Conservation (phyloP, 2,329 filamentous ascomycete species). For the Fusarium sp. region DNA sequence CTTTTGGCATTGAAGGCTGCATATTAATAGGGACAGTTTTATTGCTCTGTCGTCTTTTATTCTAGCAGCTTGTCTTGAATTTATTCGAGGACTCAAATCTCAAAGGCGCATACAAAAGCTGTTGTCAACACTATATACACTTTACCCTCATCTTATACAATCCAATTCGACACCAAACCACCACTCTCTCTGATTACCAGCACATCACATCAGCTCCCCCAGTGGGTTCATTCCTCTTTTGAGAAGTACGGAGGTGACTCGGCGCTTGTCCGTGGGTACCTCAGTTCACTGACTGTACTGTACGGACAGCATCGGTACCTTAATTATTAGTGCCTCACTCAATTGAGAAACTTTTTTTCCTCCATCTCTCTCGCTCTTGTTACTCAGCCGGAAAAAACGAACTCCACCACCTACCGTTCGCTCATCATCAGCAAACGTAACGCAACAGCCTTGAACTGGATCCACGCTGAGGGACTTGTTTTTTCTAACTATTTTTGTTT, state of each 20-base stretch:
- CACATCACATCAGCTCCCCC: constrained; percentile 3
- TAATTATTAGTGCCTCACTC: constrained; percentile 40
- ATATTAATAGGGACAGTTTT: not conserved
- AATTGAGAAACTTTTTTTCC: constrained; percentile 27
- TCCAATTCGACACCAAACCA: not conserved
- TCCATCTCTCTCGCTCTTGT: constrained; percentile 23
- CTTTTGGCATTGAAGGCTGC: not conserved
- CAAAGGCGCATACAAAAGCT: not conserved
- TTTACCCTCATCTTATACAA: not conserved
- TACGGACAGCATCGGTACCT: constrained; percentile 9
- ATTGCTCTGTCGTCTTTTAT: not conserved
- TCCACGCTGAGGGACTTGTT: constrained; percentile 1
- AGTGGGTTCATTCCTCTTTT: constrained; percentile 15
- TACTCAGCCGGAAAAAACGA: constrained; percentile 45
- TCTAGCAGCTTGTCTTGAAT: not conserved
- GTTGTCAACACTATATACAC: not conserved
- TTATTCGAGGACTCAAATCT: not conserved
- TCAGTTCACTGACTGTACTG: constrained; percentile 5
- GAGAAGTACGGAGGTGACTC: constrained; percentile 25
- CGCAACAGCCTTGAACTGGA: constrained; percentile 2
- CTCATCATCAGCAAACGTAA: constrained; percentile 4
- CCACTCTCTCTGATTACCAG: too few relatives aligned
- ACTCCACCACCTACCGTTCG: constrained; percentile 23
- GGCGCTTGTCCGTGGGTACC: constrained; percentile 38
- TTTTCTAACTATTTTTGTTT: not conserved